These are phyloP conservation scores for Drechslerella coelobrocha DNA, from an alignment of 2,329 filamentous ascomycete species.

Conservation along the genomic window DNA sequence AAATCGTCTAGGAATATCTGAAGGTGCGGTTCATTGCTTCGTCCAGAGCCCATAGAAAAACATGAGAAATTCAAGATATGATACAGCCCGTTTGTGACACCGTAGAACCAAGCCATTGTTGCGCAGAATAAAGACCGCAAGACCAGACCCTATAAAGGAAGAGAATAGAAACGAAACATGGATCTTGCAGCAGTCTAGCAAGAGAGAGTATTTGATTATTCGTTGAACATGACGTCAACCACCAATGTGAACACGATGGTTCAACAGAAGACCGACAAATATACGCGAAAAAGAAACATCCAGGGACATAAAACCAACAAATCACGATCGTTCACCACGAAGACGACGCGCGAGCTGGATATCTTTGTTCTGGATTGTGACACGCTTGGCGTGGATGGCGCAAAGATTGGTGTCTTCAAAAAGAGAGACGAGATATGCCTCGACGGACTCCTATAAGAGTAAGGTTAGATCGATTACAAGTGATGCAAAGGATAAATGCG, in stretches of 20 bases:
- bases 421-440: constrained; percentile 97
- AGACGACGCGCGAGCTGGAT: constrained; percentile 96
- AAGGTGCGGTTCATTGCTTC: constrained; percentile 48
- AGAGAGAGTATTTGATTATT: constrained; percentile 22
- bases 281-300: constrained; percentile 12
- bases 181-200: constrained; percentile 14
- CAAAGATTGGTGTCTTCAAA: constrained; percentile 99
- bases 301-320: constrained; percentile 37
- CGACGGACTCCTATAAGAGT: constrained; percentile 82
- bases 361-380: constrained; percentile 97
- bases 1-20: too few relatives aligned
- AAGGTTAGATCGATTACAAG: background rate
- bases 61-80: constrained; percentile 48
- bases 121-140: constrained; percentile 36
- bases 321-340: constrained; percentile 86
- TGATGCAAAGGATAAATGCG: background rate
- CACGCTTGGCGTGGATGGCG: constrained; percentile 98
- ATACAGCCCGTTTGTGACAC: constrained; percentile 51
- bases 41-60: constrained; percentile 31
- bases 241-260: constrained; percentile 28
- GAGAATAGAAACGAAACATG: constrained; percentile 21
- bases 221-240: constrained; percentile 37
- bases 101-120: constrained; percentile 33
- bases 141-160: constrained; percentile 37
- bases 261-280: constrained; percentile 31